Percentiles rank a stretch among this genome's conserved stretches.
Conservation (phyloP, 495 filamentous ascomycete genomes). For the Cladorrhinum samala region DNA sequence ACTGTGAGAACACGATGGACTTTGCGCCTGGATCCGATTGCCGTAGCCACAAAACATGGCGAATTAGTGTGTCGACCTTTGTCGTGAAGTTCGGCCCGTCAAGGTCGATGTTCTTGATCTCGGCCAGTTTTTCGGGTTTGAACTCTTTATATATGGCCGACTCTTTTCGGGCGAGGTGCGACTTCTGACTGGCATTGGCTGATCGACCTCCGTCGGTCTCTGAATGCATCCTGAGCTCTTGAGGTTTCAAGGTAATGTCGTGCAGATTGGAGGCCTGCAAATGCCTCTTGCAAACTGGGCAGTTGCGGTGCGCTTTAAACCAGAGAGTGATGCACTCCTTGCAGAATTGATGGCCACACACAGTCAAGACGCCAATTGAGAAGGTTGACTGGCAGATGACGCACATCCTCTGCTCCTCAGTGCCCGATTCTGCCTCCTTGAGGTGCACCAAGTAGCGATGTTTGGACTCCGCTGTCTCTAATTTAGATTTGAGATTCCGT, state of each 20-base stretch:
- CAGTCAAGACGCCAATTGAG: conserved; percentile 73
- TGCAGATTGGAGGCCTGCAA: conserved; percentile 61
- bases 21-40: conserved; percentile 81
- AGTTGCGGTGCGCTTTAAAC: conserved; percentile 58
- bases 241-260: conserved; percentile 76
- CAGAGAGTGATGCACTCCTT: conserved; percentile 75
- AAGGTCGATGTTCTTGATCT: conserved; percentile 80
- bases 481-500: conserved; percentile 41
- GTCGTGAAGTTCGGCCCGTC: conserved; percentile 68
- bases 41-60: conserved; percentile 80
- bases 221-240: conserved; percentile 61
- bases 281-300: conserved; percentile 69
- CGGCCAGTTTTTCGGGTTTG: conserved; percentile 57
- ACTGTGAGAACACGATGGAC: conserved; percentile 84
- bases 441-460: conserved; percentile 58
- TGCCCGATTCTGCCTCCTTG: conserved; percentile 45
- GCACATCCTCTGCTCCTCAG: conserved; percentile 59
- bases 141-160: conserved; percentile 69
- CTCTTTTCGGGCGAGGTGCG: conserved; percentile 5
- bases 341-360: conserved; percentile 88
- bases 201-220: conserved; percentile 34
- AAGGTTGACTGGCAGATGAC: conserved; percentile 73
- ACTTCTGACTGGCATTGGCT: conserved; percentile 6
- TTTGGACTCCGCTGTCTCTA: conserved; percentile 60
- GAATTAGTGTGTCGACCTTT: conserved; percentile 77